Evolutionary conservation across 2,329 filamentous ascomycete species (phyloP), one percentile per base, ranked within the genome.

Genomic region (Aspergillus versicolor): DNA sequence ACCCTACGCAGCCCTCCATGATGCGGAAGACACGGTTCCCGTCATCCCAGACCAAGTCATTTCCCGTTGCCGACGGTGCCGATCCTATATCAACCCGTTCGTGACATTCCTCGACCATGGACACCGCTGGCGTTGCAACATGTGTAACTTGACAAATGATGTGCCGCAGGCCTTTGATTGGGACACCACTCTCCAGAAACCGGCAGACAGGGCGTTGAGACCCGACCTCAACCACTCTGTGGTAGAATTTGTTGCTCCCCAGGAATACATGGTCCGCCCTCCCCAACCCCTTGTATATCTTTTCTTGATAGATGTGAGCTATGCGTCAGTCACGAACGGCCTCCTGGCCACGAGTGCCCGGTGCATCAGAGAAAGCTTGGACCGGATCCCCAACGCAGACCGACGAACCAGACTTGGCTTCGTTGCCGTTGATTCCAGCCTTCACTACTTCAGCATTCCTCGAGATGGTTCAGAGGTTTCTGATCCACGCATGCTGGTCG

Each of bases 141-240:
- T 99, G 92, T 99, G 94, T 77, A 97, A 96, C 75, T 82, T 99
- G 63, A 97, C 92, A 66, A 99, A 99, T 73, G 94, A 99, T 67
- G 93, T 97, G 40, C 94, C 94, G n/a, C 94, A 99, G 76, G 92
- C 92, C 38, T 99, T 99, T 65, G 94, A 99, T 73, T 99, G 94
- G 94, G 94, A 99, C 76, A 88, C 91, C 34, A 88, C 91, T 44
- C 83, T 92, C 54, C 93, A 97, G 76, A 92, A 96, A 80, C 89
- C 87, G 52, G 88, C 95, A 50, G 93, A 99, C 73, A 83, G 94
- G 70, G 96, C 94, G 89, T 88, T 95, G 73, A 84, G 94, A 66
- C 84, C 91, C 40, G 94, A 99, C 73, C 82, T 99, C 60, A 99
- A 99, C 78, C 89, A 97, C 72, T 85, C 92, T n/a, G 92, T 97